Base-by-base conservation (phyloP, 768 basidiomycete species). In the Leccinum obscurum region DNA sequence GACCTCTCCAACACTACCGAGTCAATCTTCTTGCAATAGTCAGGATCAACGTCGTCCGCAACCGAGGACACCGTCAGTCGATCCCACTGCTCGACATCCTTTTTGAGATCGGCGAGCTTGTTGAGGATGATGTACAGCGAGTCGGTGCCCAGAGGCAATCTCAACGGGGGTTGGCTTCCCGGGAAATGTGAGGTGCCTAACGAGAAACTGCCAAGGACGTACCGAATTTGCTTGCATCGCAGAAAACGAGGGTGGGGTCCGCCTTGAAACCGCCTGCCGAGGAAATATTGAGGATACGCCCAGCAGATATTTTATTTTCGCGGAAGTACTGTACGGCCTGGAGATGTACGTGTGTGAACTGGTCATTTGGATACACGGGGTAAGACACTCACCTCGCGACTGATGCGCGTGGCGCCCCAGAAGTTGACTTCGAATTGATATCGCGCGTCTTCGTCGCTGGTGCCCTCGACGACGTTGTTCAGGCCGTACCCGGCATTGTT, bases 401-500 rank as follows among this genome's bases (percentile, higher is more conserved):
- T 68, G 51, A 69, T 64, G 17, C 60, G 62, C 20, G 56, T 61
- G 41, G 65, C 56, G 20, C 71, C 75, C 75, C 75, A 75, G 55
- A 75, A 75, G 64, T 74, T 73, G 1, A 70, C 69, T 7, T 74
- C 73, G 41, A 77, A 72, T 54, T 70, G 62, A 41, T 51, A 26
- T 3, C 72, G 69, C 0, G 68, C 72, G 8, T 66, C 67, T 39
- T 64, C 67, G 10, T 75, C 70, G 9, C 55, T 64, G 11, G 64
- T 64, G 10, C 54, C 55, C 50, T 76, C 75, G 11, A 73, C 65
- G 41, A 76, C 70, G 9, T 64, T 60, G 14, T 58, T 55, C 30
- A 66, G 17, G 2, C 52, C 66, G 34, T 64, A 67, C 5, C 63
- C 74, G 0, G 75, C 76, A 15, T 77, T 77, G 62, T 74, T 77